Evolutionary conservation across 192 early-diverging fungal genomes (phyloP), one percentile per base, ranked within the genome.

Genomic region (Dispira simplex): DNA sequence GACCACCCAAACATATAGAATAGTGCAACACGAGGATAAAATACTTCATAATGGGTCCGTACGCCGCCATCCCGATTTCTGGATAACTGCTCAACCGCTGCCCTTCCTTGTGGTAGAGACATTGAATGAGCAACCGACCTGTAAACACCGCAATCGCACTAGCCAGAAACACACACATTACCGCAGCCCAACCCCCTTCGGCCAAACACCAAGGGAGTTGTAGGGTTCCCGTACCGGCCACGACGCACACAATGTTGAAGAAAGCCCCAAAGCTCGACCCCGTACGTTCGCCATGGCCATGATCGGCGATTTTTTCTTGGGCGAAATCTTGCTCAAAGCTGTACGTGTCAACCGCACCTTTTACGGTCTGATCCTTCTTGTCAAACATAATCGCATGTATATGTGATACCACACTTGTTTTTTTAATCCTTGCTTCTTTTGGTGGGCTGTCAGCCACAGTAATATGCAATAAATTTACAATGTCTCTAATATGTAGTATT

Each of bases 191-290:
- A 6, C 91, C 91, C 28, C 80, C 77, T 58, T 87, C 77, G 32
- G 69, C 73, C 39, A 93, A 77, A 2, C 88, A 83, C 54, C 84
- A 90, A 0, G 91, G 91, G 27, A 93, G 77, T 67, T 90, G 88
- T 44, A 93, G 76, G 26, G 85, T 80, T 6, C 91, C 91, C 8
- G 85, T 86, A 45, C 90, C 90, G 56, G 86, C 85, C 11, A 91
- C 83, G 14, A 86, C 83, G 63, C 89, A 91, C 13, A 83, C 79
- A 46, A 87, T 74, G 45, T 77, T 81, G 53, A 79, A 81, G 51
- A 80, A 84, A 47, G 81, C 83, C 8, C 77, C 60, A 45, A 77
- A 67, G 46, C 65, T 71, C 39, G 75, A 77, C 10, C 78, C 75
- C 49, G 20, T 48, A 49, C 63, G 63, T 66, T 70, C 55, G 59